These are phyloP conservation scores for Acacia acuminata DNA, from an alignment of 306 rosid genomes.

Conservation along the genomic window DNA sequence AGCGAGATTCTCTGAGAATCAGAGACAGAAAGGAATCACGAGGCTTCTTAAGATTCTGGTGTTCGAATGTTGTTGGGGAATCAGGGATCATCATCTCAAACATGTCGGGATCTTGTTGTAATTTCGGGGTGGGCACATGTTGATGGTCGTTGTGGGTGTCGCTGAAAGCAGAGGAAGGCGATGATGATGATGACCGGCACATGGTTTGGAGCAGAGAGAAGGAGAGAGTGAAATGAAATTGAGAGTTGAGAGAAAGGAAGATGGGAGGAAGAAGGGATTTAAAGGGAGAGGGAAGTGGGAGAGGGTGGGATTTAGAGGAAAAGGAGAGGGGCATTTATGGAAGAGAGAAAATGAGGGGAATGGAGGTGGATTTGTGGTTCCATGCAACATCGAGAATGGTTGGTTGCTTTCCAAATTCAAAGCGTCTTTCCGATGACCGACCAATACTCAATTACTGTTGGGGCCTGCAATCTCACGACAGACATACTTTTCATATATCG, in stretches of 20 bases:
- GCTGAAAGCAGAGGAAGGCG: conserved; percentile 24
- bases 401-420: conserved; percentile 21
- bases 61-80: conserved; percentile 48
- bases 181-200: conserved; percentile 37
- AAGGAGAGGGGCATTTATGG: conserved; percentile 38
- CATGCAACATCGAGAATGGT: conserved; percentile 17
- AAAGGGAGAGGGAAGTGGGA: conserved; percentile 13
- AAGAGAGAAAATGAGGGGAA: conserved; percentile 12
- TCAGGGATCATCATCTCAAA: conserved; percentile 45
- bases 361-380: conserved; percentile 21
- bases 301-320: conserved; percentile 11
- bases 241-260: not conserved
- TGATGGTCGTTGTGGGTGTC: conserved; percentile 19
- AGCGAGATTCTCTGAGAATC: conserved; percentile 50
- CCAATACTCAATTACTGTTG: not conserved
- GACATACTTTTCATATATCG: not conserved
- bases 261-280: conserved; percentile 25
- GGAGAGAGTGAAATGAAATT: not conserved
- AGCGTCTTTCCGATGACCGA: conserved; percentile 65
- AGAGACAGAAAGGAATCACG: conserved; percentile 32
- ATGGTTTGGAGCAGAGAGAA: conserved; percentile 26
- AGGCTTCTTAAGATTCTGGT: conserved; percentile 4
- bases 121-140: conserved; percentile 28
- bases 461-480: conserved; percentile 21
- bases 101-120: conserved; percentile 30